These are phyloP conservation scores for Agrocybe praecox DNA, from an alignment of 768 basidiomycete species.

Conservation along the genomic window DNA sequence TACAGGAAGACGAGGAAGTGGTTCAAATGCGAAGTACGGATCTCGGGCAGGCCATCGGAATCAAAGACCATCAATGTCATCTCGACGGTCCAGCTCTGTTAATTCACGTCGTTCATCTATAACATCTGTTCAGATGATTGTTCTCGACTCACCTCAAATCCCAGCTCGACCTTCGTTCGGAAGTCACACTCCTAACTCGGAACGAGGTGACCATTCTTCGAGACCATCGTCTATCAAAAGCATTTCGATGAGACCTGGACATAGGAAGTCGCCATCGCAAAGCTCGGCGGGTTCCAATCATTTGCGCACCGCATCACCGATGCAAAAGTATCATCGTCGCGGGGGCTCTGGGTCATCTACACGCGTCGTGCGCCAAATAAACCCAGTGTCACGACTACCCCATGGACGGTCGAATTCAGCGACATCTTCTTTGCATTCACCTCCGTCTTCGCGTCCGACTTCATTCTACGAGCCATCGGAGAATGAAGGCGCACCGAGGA, in stretches of 20 bases:
- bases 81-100: constrained; percentile 88
- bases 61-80: constrained; percentile 75
- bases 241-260: constrained; percentile 61
- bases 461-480: constrained; percentile 81
- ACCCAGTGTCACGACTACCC: constrained; percentile 39
- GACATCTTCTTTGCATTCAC: constrained; percentile 77
- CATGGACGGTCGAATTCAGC: constrained; percentile 79
- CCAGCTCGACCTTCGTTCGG: constrained; percentile 74
- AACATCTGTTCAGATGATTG: constrained; percentile 48
- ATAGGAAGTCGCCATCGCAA: constrained; percentile 76
- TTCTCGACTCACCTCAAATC: constrained; percentile 64
- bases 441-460: constrained; percentile 73
- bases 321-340: constrained; percentile 78
- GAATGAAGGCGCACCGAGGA: constrained; percentile 57
- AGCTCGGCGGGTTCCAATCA: constrained; percentile 75
- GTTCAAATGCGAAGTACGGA: constrained; percentile 14
- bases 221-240: constrained; percentile 89
- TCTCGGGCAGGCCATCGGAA: constrained; percentile 47
- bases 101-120: constrained; percentile 78
- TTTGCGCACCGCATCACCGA: constrained; percentile 73
- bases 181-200: constrained; percentile 86
- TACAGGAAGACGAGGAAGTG: constrained; percentile 12
- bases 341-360: constrained; percentile 84
- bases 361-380: constrained; percentile 69
- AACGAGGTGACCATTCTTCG: constrained; percentile 76